Base-by-base conservation (phyloP, 208 protist genomes). In the Vickermania ingenoplastis region DNA sequence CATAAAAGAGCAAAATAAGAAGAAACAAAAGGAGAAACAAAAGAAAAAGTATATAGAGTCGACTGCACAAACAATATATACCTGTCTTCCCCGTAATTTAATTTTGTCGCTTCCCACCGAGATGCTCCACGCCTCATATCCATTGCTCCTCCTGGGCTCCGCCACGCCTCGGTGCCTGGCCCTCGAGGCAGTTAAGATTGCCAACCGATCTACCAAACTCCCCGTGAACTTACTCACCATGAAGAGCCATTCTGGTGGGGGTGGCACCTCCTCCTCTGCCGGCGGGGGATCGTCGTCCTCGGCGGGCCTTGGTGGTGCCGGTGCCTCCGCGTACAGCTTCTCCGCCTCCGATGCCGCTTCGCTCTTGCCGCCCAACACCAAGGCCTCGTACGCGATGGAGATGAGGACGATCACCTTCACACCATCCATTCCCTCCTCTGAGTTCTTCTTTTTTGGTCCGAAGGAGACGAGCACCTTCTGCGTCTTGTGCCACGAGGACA, bases 401-500 rank as follows among this genome's bases (percentile, higher is more conserved):
- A 45, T 45, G 36, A 7, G 36, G 11, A n/a, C 50, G 50, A 54
- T 26, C 50, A 54, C 5, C 50, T 17, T 54, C 50, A 17, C 24
- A 27, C 50, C 21, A 5, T 54, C 50, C n/a, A 17, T 54, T 54
- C 50, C 50, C 5, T 45, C 36, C 11, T 45, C 36, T 17, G 36
- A 45, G 36, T 45, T n/a, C 36, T 45, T 45, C 17, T 45, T 45
- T 17, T 45, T 45, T 45, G 36, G 36, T 21, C 57, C 64, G 23
- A 57, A 68, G 28, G 66, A 58, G 27, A 68, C 70, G 29, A 65
- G 61, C 52, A 67, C 62, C 55, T 80, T 68, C 62, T 94, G 86
- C 51, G 65, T 67, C 3, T 68, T 94, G 25, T 94, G 86, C 45
- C 71, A 71, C 54, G 75, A 86, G 52, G 77, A 79, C 27, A 31